Base-by-base conservation (phyloP, 1,139 yeast genomes). In the Pichia inconspicua region DNA sequence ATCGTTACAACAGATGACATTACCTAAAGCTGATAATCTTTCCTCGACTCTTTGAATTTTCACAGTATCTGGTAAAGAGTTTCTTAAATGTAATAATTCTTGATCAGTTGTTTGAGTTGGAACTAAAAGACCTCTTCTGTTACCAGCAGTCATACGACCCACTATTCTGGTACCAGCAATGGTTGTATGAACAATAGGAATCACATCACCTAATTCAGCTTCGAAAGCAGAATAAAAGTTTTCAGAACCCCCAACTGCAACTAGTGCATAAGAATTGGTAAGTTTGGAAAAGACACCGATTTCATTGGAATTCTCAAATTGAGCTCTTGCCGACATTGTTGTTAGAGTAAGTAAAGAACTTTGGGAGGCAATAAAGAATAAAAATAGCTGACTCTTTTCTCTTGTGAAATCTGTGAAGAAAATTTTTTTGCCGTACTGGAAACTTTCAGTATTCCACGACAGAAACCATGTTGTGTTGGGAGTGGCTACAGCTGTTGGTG, bases 71-170 rank as follows among this genome's bases (percentile, higher is more conserved):
- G 99, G 99, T 60, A 94, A 77, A 54, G 96, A 84, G 73, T 94
- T 94, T 78, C 99, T 81, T 65, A 94, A 73, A 70, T 94, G 98
- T 83, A 89, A 94, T 60, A 94, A 80, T 70, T 94, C 99, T 71
- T 92, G 98, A 68, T 94, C 99, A n/a, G 97, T 88, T 46, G 98
- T 94, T 69, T 90, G 96, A 30, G 95, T 87, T 53, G 99, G 99
- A 17, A 94, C 98, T 51, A 94, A 77, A 57, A 94, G 74, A 40
- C 99, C 99, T 66, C 97, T 80, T 74, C 98, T 83, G 76, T 94
- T 94, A 63, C 99, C 99, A 40, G 97, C 97, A 40, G 96, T 86
- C 96, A 94, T 86, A 68, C 98, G 80, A 58, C 99, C 99, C 53
- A 94, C 87, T 57, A 94, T 94, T 71, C 98, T 84, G 59, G 96